Conservation (phyloP, 2,329 filamentous ascomycete genomes). For the Akanthomyces lecanii region DNA sequence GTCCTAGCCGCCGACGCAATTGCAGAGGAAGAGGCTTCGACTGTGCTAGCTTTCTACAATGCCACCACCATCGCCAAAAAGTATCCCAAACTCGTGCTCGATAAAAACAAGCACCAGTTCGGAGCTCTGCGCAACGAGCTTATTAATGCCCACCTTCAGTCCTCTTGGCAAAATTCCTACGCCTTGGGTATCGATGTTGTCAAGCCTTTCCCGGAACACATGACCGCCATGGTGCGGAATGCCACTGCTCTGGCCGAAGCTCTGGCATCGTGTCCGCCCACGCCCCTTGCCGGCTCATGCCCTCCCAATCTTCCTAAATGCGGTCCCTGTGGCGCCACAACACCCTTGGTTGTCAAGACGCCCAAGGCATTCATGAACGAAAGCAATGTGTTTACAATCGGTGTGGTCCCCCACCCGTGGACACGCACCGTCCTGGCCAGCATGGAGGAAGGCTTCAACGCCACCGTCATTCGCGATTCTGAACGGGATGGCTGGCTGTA, state of each 20-base stretch:
- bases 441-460: slow-evolving; percentile 56
- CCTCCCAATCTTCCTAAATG: slow-evolving; percentile 77
- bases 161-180: slow-evolving; percentile 78
- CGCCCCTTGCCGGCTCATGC: slow-evolving; percentile 71
- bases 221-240: slow-evolving; percentile 65
- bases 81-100: slow-evolving; percentile 60
- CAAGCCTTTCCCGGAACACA: slow-evolving; percentile 73
- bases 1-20: slow-evolving; percentile 58
- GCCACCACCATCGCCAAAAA: slow-evolving; percentile 55
- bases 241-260: slow-evolving; percentile 69
- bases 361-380: slow-evolving; percentile 67
- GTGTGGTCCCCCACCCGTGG: slow-evolving; percentile 86
- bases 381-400: slow-evolving; percentile 72
- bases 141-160: slow-evolving; percentile 81
- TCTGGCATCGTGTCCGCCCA: slow-evolving; percentile 69
- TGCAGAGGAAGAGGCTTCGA: slow-evolving; percentile 58
- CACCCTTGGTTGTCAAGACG: slow-evolving; percentile 63
- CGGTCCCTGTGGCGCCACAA: slow-evolving; percentile 61
- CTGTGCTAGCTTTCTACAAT: slow-evolving; percentile 75
- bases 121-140: slow-evolving; percentile 62
- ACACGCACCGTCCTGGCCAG: slow-evolving; percentile 68
- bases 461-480: slow-evolving; percentile 63
- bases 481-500: slow-evolving; percentile 75
- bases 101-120: slow-evolving; percentile 55
- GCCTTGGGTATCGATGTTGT: slow-evolving; percentile 72